Conservation (phyloP, 306 rosid species). For the Hippophae tibetana region DNA sequence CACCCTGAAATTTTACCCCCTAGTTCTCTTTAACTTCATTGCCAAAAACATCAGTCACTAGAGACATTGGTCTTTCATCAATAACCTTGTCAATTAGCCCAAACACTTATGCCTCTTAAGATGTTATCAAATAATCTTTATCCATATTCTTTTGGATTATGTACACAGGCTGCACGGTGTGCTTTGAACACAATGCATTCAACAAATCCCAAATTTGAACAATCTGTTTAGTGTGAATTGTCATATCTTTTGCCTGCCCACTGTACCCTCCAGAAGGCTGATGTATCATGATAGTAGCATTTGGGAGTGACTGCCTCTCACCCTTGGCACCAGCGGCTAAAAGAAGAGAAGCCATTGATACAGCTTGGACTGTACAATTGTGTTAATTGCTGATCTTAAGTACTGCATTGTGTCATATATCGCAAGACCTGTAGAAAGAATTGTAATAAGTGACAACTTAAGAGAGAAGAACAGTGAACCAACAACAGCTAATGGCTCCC, state of each 20-base stretch:
- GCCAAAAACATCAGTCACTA: slow-evolving; percentile 78
- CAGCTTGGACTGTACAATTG: slow-evolving; percentile 95
- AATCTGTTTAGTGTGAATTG: slow-evolving; percentile 87
- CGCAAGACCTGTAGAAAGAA: slow-evolving; percentile 65
- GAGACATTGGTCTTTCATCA: slow-evolving; percentile 72
- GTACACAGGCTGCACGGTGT: slow-evolving; percentile 60
- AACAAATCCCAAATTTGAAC: slow-evolving; percentile 72
- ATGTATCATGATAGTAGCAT: slow-evolving; percentile 87
- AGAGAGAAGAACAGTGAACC: background rate
- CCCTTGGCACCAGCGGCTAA: slow-evolving; percentile 92
- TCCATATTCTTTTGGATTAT: slow-evolving; percentile 71
- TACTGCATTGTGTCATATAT: slow-evolving; percentile 98
- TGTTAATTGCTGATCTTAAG: slow-evolving; percentile 74
- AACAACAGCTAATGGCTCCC: background rate
- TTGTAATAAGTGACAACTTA: slow-evolving; percentile 1
- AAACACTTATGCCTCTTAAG: slow-evolving; percentile 78
- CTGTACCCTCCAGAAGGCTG: slow-evolving; percentile 94
- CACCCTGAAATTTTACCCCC: slow-evolving; percentile 30
- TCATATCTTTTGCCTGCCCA: slow-evolving; percentile 92
- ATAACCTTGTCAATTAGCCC: slow-evolving; percentile 93
- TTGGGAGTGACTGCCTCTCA: slow-evolving; percentile 83
- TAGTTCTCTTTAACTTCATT: slow-evolving; percentile 35
- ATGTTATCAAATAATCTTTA: slow-evolving; percentile 77
- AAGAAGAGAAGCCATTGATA: slow-evolving; percentile 93
- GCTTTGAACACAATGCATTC: slow-evolving; percentile 64